A percentile compares a stretch with the other conserved stretches of the same genome.
These are phyloP conservation scores for Chernovozyma aurita DNA, from an alignment of 1,139 yeast species.

Conservation along the genomic window DNA sequence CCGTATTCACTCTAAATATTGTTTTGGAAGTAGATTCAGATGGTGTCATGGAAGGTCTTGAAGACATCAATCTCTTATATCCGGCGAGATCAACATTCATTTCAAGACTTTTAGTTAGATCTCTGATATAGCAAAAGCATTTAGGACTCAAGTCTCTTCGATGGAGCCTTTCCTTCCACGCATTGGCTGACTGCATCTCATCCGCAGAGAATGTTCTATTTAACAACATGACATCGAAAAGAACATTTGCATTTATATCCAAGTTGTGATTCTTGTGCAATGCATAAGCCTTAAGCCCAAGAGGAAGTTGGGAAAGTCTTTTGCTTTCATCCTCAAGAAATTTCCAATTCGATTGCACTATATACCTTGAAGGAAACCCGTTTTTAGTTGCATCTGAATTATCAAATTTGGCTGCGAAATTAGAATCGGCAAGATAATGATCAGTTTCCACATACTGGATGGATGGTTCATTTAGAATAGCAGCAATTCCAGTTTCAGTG, in stretches of 20 bases:
- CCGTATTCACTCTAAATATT: not conserved
- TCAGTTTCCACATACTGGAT: conserved; percentile 26
- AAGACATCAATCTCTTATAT: no score
- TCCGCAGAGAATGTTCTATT: conserved; percentile 3
- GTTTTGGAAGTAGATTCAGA: not conserved
- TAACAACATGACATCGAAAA: conserved; percentile 22
- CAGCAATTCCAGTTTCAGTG: conserved; percentile 16
- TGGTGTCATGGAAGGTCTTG: no score
- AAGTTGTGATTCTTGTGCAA: conserved; percentile 9
- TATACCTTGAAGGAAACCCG: conserved; percentile 9
- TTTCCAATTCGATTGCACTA: conserved; percentile 23
- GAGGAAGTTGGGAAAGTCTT: conserved; percentile 18
- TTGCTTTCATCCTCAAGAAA: conserved; percentile 10
- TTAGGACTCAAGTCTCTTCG: conserved; percentile 4
- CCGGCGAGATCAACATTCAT: no score
- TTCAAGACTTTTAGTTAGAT: no score
- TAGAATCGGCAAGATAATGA: conserved; percentile 8
- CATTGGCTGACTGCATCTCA: conserved; percentile 2
- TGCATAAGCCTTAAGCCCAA: conserved; percentile 23
- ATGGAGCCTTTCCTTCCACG: conserved; percentile 7
- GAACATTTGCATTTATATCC: conserved; percentile 7
- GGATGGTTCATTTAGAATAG: conserved; percentile 10
- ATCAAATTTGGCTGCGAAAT: conserved; percentile 6
- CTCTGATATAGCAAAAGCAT: conserved; percentile 6
- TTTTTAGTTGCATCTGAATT: conserved; percentile 1